phyloP scores from a whole-genome alignment of 495 filamentous ascomycete genomes.

The Jackrogersella minutella region DNA sequence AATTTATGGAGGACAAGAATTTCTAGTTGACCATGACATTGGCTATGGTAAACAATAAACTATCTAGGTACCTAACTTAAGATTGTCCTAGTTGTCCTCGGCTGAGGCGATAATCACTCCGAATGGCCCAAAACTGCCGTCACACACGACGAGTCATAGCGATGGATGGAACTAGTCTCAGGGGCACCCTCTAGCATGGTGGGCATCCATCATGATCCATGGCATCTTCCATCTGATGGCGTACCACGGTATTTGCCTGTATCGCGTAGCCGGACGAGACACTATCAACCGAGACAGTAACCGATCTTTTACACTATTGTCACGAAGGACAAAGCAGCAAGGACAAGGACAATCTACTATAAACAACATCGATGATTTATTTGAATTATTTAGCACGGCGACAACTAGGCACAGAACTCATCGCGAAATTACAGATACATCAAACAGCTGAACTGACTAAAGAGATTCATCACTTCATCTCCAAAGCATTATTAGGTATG shows the following conservation, averaged over 20 bases:
- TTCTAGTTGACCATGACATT: too few relatives aligned
- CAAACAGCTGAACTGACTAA: slow-evolving; percentile 10
- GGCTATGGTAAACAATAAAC: too few relatives aligned
- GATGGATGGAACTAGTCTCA: slow-evolving; percentile 34
- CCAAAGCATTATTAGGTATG: too few relatives aligned
- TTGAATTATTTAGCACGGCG: too few relatives aligned
- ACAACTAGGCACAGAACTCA: too few relatives aligned
- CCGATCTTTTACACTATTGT: slow-evolving; percentile 7
- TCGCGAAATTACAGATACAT: not conserved
- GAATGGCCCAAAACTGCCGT: slow-evolving; percentile 31
- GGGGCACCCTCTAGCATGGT: slow-evolving; percentile 12
- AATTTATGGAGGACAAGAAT: too few relatives aligned
- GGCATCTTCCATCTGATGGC: slow-evolving; percentile 24
- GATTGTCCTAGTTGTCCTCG: slow-evolving; percentile 15
- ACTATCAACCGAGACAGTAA: not conserved
- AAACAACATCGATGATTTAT: not conserved
- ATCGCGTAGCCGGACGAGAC: slow-evolving; percentile 16
- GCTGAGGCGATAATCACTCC: slow-evolving; percentile 30
- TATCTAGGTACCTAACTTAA: too few relatives aligned
- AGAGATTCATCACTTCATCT: slow-evolving; percentile 7
- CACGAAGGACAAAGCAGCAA: too few relatives aligned
- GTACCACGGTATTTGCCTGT: slow-evolving; percentile 30
- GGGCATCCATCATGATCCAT: too few relatives aligned
- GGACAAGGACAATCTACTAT: not conserved
- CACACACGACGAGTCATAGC: slow-evolving; percentile 36